Conservation (phyloP, 305 asterid species). For the Rubia balearica region DNA sequence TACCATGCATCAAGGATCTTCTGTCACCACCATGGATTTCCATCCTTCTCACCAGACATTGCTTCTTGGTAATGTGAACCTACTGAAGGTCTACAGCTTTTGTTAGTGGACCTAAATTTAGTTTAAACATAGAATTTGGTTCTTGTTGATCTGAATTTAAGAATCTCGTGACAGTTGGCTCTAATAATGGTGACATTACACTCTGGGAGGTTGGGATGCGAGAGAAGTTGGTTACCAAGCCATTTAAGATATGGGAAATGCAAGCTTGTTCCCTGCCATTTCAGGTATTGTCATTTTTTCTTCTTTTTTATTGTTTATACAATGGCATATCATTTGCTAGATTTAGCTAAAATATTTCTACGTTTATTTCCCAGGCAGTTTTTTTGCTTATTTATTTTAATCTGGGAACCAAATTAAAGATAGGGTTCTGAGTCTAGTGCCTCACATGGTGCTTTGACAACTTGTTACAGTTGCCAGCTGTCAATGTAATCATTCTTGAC, state of each 20-base stretch:
- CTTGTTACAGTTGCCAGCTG: neutral
- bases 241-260: slow-evolving; percentile 76
- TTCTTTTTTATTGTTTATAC: neutral
- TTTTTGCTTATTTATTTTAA: neutral
- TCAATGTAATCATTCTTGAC: neutral
- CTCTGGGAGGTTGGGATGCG: slow-evolving; percentile 81
- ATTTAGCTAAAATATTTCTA: neutral
- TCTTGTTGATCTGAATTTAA: slow-evolving; percentile 15
- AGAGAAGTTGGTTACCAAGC: slow-evolving; percentile 66
- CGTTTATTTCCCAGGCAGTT: neutral
- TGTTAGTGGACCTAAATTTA: neutral
- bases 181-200: slow-evolving; percentile 65
- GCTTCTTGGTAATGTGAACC: slow-evolving; percentile 54
- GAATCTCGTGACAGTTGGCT: slow-evolving; percentile 50
- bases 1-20: slow-evolving; percentile 72
- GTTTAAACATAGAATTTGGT: neutral
- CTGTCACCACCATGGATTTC: slow-evolving; percentile 74
- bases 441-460: neutral
- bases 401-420: neutral
- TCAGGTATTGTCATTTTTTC: slow-evolving; percentile 38
- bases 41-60: slow-evolving; percentile 76
- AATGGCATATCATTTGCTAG: neutral
- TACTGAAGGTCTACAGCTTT: neutral
- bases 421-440: neutral
- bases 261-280: slow-evolving; percentile 52